phyloP scores from a whole-genome alignment of 495 filamentous ascomycete species.

The Niebla homalea region DNA sequence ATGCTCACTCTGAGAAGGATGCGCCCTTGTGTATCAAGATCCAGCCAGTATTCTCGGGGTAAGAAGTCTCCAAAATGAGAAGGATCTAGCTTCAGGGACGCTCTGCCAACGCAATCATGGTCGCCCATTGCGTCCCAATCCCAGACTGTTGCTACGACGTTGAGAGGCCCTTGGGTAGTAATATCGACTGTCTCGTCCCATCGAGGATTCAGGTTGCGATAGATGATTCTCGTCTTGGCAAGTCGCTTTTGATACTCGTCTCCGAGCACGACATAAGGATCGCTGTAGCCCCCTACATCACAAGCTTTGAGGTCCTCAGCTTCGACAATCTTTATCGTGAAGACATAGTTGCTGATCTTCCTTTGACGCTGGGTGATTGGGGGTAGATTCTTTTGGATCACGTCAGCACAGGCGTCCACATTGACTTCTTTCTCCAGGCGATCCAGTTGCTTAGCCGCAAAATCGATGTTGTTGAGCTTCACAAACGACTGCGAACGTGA shows the following conservation, averaged over 20 bases:
- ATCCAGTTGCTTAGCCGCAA: constrained; percentile 78
- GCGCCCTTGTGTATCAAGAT: constrained; percentile 89
- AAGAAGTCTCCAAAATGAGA: constrained; percentile 91
- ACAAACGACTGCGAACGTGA: constrained; percentile 67
- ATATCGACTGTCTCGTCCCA: constrained; percentile 98
- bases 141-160: constrained; percentile 95
- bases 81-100: constrained; percentile 88
- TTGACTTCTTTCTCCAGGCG: constrained; percentile 79
- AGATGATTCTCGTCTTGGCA: constrained; percentile 84
- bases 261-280: constrained; percentile 92
- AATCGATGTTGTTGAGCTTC: constrained; percentile 96
- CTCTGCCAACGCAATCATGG: constrained; percentile 92
- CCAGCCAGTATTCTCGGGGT: constrained; percentile 91
- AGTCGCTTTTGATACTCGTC: constrained; percentile 99
- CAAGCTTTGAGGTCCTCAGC: constrained; percentile 97
- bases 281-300: constrained; percentile 84
- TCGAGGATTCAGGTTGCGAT: constrained; percentile 81
- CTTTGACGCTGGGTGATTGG: constrained; percentile 42
- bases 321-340: constrained; percentile 97
- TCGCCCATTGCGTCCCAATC: constrained; percentile 97
- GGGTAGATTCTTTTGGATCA: constrained; percentile 53
- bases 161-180: constrained; percentile 77
- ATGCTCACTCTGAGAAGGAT: constrained; percentile 85
- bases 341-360: constrained; percentile 72
- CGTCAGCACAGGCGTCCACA: constrained; percentile 83